Evolutionary conservation across 2,329 filamentous ascomycete genomes (phyloP).

Genomic region (Sordariomycetes sp.): DNA sequence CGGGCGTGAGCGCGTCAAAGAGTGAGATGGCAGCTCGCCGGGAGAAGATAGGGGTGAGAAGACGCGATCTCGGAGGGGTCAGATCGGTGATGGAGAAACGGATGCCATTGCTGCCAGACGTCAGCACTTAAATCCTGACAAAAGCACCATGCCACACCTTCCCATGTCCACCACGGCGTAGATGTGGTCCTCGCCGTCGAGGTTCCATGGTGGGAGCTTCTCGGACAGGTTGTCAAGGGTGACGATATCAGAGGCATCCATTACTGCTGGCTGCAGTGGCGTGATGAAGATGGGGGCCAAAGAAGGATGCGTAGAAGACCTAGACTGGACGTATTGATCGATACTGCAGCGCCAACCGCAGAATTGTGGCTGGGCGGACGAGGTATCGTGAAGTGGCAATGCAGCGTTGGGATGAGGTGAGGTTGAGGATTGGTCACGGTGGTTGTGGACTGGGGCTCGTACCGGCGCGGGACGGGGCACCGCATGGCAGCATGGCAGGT

Average conservation of each 20-base stretch:
- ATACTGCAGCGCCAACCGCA: too few species aligned
- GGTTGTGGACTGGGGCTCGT: neutral
- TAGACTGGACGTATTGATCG: too few species aligned
- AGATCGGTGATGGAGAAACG: conserved; percentile 84
- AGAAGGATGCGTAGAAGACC: neutral
- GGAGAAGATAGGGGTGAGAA: conserved; percentile 69
- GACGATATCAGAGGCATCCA: conserved; percentile 31
- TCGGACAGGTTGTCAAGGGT: conserved; percentile 41
- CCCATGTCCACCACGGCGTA: conserved; percentile 53
- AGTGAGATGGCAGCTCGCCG: conserved; percentile 75
- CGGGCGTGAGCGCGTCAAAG: conserved; percentile 67
- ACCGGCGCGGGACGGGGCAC: too few species aligned
- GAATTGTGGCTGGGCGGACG: neutral
- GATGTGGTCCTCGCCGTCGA: conserved; percentile 35
- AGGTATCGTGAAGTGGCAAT: conserved; percentile 1
- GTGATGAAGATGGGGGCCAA: neutral
- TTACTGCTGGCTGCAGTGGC: conserved; percentile 5
- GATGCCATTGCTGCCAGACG: conserved; percentile 68
- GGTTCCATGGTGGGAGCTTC: conserved; percentile 39
- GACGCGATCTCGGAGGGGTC: conserved; percentile 59
- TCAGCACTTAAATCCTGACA: conserved; percentile 4
- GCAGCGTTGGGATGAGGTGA: neutral
- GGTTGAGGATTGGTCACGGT: neutral
- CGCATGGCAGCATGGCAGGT: too few species aligned
- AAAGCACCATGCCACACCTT: conserved; percentile 27